Conservation (phyloP, 495 filamentous ascomycete species). For the Aspergillus kassunensis region DNA sequence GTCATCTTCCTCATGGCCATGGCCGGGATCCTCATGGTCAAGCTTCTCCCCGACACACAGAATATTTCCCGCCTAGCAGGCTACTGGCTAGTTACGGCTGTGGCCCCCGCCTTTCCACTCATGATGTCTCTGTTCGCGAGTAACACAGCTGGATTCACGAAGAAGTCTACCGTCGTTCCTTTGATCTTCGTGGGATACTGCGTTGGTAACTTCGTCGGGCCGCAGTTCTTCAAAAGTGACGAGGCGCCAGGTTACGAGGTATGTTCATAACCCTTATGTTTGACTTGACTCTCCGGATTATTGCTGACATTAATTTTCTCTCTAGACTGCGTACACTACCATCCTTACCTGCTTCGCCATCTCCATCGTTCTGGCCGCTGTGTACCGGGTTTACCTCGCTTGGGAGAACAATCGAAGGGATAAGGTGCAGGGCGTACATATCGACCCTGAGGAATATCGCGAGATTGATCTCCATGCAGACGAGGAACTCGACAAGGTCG, state of each 20-base stretch:
- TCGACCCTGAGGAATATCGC: constrained; percentile 16
- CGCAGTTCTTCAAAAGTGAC: constrained; percentile 18
- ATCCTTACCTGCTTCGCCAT: constrained; percentile 16
- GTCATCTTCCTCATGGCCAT: constrained; percentile 11
- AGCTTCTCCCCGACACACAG: neutral
- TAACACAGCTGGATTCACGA: constrained; percentile 31
- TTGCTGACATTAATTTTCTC: neutral
- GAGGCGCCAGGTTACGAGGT: constrained; percentile 21
- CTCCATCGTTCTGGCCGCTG: constrained; percentile 7
- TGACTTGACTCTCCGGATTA: neutral
- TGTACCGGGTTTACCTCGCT: constrained; percentile 7
- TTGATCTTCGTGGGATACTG: constrained; percentile 23
- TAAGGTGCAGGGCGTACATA: constrained; percentile 11
- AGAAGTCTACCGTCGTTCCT: constrained; percentile 17
- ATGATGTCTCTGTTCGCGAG: constrained; percentile 20
- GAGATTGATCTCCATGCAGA: constrained; percentile 10
- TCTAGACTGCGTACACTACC: constrained; percentile 19
- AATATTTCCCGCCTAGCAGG: constrained; percentile 14
- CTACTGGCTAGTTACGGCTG: constrained; percentile 14
- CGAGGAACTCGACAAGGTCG: constrained; percentile 12
- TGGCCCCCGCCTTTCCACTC: constrained; percentile 16
- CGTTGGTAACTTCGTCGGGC: constrained; percentile 19
- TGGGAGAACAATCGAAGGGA: constrained; percentile 11
- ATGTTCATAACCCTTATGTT: neutral
- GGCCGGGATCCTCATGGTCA: constrained; percentile 17